Base-by-base conservation (phyloP, 2,329 filamentous ascomycete species). In the Alternaria alternata region DNA sequence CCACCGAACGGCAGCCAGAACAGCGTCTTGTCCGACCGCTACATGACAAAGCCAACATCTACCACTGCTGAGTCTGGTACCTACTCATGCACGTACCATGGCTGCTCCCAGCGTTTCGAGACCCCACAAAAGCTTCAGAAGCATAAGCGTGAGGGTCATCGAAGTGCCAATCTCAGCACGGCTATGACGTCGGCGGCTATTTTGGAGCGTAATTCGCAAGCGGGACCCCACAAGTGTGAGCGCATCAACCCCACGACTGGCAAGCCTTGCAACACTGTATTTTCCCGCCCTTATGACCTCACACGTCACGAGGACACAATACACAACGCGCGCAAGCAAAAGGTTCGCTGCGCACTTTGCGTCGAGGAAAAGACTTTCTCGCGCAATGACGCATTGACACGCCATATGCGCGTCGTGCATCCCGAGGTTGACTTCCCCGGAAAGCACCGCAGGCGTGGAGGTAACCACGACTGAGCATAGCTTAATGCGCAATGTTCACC, bases 311-410 rank as follows among this genome's bases (percentile, higher is more conserved):
- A 99, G 78, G 94, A 97, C 68, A 98, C 95, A 0, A 98, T 98
- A 66, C 95, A 98, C 85, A 97, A 97, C 71, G 90, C 89, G 1
- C 89, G 92, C 71, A 97, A 97, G 84, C 89, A 94, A 78, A 98
- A 98, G 83, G 93, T 97, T 7, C 89, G 93, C 44, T 99, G 95
- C 79, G 89, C 94, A 64, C 82, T 97, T 48, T 99, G 95, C 80
- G 93, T 92, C 2, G 94, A 98, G 72, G 94, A 98, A 75, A 98
- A 98, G 85, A 96, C 93, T 0, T 99, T 99, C 75, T 97, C 93
- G 70, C 89, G 95, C 59, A 95, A 94, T 65, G 95, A 99, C 81
- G 95, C 95, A 1, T 84, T 98, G 48, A 98, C 94, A 14, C 85
- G 95, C 62, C 95, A 99, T 77, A 96, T 97, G 85, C 89, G 93